phyloP scores from a whole-genome alignment of 768 basidiomycete species.

The Leccinum truebloodii region DNA sequence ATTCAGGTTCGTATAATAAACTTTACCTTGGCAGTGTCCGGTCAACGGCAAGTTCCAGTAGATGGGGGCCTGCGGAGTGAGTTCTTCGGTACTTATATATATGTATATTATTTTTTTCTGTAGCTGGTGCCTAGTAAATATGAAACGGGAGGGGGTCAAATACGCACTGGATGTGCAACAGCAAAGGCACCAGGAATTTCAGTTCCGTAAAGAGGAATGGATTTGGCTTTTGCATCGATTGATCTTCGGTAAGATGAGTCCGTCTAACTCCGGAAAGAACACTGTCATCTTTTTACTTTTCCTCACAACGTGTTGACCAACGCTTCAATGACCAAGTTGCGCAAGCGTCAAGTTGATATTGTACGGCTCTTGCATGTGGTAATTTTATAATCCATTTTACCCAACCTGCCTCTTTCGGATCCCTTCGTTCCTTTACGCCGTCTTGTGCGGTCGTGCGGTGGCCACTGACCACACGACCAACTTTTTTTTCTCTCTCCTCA shows the following conservation, averaged over 20 bases:
- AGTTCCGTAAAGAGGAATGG: constrained; percentile 34
- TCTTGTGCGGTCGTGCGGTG: constrained; percentile 4
- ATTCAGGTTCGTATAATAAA: constrained; percentile 31
- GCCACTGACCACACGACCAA: not conserved
- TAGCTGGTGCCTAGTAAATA: not conserved
- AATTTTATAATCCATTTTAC: constrained; percentile 8
- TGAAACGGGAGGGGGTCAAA: constrained; percentile 8
- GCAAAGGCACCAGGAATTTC: constrained; percentile 26
- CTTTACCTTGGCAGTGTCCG: constrained; percentile 31
- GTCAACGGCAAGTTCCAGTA: constrained; percentile 30
- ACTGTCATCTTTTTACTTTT: constrained; percentile 15
- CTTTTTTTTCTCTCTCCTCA: constrained; percentile 1
- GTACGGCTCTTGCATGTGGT: constrained; percentile 20
- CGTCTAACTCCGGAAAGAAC: constrained; percentile 34
- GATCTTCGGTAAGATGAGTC: constrained; percentile 33
- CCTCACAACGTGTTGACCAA: constrained; percentile 10
- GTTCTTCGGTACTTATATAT: constrained; percentile 17
- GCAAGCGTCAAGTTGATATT: constrained; percentile 8
- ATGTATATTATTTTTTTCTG: constrained; percentile 9
- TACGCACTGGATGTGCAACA: constrained; percentile 12
- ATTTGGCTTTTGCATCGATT: constrained; percentile 36
- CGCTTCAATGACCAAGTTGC: not conserved
- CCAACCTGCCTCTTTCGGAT: constrained; percentile 19
- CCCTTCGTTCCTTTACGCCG: constrained; percentile 1
- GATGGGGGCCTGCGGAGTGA: constrained; percentile 26